Base-by-base conservation (phyloP, 148 eudicot species). In the Silene uniflora region DNA sequence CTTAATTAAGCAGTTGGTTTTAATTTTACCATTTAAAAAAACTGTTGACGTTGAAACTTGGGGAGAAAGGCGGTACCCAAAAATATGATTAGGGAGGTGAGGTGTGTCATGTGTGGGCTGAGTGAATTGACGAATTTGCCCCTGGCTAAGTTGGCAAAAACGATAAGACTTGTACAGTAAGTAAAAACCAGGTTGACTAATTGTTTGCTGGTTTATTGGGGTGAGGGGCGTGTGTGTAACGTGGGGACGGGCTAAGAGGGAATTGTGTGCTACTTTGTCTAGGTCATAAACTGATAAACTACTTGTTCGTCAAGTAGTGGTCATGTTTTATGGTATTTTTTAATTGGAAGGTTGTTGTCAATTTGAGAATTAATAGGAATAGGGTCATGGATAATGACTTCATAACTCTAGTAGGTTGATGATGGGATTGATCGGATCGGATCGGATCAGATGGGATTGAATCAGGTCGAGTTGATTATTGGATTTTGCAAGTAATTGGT, bases 81-180 rank as follows among this genome's bases (percentile, higher is more conserved):
- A 27, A 25, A 13, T 56, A 5, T 62, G 23, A 12, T 44, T 12
- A 19, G 7, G 39, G 18, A n/a, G 19, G 39, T 61, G 42, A 16
- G 5, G 3, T 44, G 35, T n/a, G n/a, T n/a, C n/a, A n/a, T 4
- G 47, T 13, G 21, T 21, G 9, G 47, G 12, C 0, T 0, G 0
- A 7, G 16, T 3, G 17, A 44, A 71, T 10, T 75, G 16, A 71
- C 79, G 7, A 6, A 24, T 23, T 23, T 71, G 17, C 6, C 83
- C 83, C 42, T 71, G 0, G 14, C 10, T 6, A 24, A 4, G 49
- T 68, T 24, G 67, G 60, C 10, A 17, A 65, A 16, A 12, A 16
- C 12, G 25, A 21, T 9, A 1, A 60, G 47, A 52, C 83, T 76
- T 80, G 76, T 23, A 42, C 12, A 69, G 9, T 64, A 80, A 76